Conservation (phyloP, 352 stramenopile species). For the Phytophthora melonis region DNA sequence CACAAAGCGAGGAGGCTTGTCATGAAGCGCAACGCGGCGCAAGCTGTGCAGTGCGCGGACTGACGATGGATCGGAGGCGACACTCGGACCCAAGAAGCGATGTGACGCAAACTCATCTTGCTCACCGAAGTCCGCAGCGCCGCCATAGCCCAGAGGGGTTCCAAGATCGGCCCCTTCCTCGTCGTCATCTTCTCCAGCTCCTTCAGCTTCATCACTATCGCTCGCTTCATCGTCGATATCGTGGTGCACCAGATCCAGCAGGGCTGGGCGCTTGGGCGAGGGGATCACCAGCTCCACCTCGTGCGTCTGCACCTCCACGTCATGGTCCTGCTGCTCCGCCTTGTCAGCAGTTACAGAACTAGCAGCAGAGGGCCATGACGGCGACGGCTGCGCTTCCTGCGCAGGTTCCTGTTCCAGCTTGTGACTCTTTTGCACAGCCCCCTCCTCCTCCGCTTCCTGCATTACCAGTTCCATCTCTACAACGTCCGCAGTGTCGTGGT, state of each 20-base stretch:
- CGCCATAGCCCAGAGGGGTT: slow-evolving; percentile 65
- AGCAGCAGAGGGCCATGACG: background rate
- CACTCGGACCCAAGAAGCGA: slow-evolving; percentile 72
- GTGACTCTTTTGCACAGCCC: background rate
- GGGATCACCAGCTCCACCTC: slow-evolving; percentile 36
- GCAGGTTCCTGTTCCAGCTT: slow-evolving; percentile 7
- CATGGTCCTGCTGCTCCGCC: slow-evolving; percentile 16
- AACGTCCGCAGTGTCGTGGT: background rate
- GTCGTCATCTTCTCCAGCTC: slow-evolving; percentile 27
- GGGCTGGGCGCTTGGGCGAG: slow-evolving; percentile 34
- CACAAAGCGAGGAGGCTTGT: slow-evolving; percentile 72
- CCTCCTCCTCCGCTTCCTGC: slow-evolving; percentile 1
- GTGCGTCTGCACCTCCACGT: slow-evolving; percentile 13
- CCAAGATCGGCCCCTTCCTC: slow-evolving; percentile 62
- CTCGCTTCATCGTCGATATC: slow-evolving; percentile 47
- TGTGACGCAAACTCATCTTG: slow-evolving; percentile 67
- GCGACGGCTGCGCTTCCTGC: slow-evolving; percentile 5
- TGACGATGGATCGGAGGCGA: slow-evolving; percentile 47
- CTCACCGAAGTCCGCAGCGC: slow-evolving; percentile 54
- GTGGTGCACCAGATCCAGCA: slow-evolving; percentile 40
- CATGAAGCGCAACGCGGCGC: slow-evolving; percentile 68
- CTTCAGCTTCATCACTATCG: slow-evolving; percentile 41
- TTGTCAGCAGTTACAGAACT: slow-evolving; percentile 1
- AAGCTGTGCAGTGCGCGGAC: slow-evolving; percentile 61
- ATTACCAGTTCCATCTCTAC: slow-evolving; percentile 12